Conservation (phyloP, 352 stramenopile genomes). For the Thraustotheca clavata region DNA sequence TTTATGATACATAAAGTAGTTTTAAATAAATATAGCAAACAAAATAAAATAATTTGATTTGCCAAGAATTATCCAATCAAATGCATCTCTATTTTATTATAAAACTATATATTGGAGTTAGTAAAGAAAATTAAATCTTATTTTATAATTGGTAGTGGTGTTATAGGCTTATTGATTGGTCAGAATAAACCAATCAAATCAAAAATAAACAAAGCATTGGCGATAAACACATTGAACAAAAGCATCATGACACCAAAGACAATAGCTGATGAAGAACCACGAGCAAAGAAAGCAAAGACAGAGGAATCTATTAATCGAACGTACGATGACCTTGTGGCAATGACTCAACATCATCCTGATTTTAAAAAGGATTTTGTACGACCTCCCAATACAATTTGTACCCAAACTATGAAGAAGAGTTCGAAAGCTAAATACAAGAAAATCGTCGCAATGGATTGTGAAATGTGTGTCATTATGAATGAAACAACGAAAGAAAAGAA, state of each 20-base stretch:
- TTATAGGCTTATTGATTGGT: too few species aligned
- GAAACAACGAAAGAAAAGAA: conserved; percentile 13
- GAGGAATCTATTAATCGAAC: not conserved
- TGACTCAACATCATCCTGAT: conserved; percentile 47
- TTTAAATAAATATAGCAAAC: too few species aligned
- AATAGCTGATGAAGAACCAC: not conserved
- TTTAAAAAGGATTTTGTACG: conserved; percentile 49
- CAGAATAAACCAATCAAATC: not conserved
- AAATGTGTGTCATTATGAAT: conserved; percentile 68
- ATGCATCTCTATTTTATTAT: too few species aligned
- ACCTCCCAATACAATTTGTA: conserved; percentile 29
- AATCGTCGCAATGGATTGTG: conserved; percentile 75
- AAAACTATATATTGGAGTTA: too few species aligned
- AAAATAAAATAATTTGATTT: too few species aligned
- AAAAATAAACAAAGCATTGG: conserved; percentile 5
- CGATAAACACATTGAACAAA: not conserved
- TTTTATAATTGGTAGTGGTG: too few species aligned
- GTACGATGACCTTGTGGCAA: conserved; percentile 58
- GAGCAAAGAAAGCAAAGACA: conserved; percentile 9
- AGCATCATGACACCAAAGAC: not conserved
- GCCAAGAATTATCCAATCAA: too few species aligned
- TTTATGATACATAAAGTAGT: too few species aligned
- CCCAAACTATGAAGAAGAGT: conserved; percentile 39
- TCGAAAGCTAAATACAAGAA: conserved; percentile 44
- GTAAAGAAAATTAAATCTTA: too few species aligned